Conservation (phyloP, 2,329 filamentous ascomycete genomes). For the Clarireedia paspali region DNA sequence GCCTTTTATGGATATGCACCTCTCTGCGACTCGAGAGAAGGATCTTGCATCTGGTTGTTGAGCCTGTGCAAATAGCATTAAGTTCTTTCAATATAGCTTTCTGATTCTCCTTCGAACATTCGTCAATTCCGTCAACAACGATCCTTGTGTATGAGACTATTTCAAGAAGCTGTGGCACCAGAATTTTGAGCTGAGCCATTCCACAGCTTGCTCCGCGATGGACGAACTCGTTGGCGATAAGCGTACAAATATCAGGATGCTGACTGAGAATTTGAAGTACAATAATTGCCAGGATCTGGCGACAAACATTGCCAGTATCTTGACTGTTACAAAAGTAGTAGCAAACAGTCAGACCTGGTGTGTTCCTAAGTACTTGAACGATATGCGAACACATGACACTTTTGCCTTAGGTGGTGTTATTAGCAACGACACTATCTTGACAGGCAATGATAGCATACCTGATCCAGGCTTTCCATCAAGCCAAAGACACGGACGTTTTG, state of each 20-base stretch:
- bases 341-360: neutral
- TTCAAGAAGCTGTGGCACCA: slow-evolving; percentile 8
- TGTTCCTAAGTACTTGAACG: slow-evolving; percentile 1
- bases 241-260: neutral
- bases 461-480: slow-evolving; percentile 16
- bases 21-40: slow-evolving; percentile 11
- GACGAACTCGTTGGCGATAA: slow-evolving; percentile 12
- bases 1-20: slow-evolving; percentile 6
- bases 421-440: neutral
- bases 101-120: slow-evolving; percentile 7
- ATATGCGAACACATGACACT: slow-evolving; percentile 15
- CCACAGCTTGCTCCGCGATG: slow-evolving; percentile 6
- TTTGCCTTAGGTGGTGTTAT: slow-evolving; percentile 9
- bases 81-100: slow-evolving; percentile 12
- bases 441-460: neutral
- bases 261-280: slow-evolving; percentile 9
- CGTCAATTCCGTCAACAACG: slow-evolving; percentile 12
- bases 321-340: slow-evolving; percentile 17
- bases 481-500: slow-evolving; percentile 8
- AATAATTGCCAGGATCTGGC: slow-evolving; percentile 7
- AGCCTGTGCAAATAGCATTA: neutral
- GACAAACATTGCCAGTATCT: slow-evolving; percentile 7
- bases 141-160: slow-evolving; percentile 1
- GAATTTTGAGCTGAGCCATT: slow-evolving; percentile 5
- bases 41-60: slow-evolving; percentile 4